phyloP scores from a whole-genome alignment of 495 filamentous ascomycete species.

The Coniosporium apollinis region DNA sequence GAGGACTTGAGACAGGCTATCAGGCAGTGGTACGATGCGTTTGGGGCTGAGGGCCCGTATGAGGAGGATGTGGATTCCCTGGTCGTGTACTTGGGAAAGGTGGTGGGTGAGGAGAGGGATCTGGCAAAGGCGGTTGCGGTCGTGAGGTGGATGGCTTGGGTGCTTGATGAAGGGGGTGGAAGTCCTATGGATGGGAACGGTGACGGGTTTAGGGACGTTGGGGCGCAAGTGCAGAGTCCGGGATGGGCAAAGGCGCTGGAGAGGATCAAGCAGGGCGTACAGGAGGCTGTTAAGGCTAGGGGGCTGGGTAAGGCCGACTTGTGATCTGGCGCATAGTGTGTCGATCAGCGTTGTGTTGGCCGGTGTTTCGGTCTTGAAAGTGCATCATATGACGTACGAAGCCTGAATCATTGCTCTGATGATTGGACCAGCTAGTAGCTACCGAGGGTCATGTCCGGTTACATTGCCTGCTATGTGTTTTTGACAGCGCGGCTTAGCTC shows the following conservation, averaged over 20 bases:
- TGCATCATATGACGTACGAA: too few relatives aligned
- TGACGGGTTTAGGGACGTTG: slow-evolving; percentile 12
- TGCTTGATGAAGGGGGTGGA: slow-evolving; percentile 37
- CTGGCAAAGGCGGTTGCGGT: slow-evolving; percentile 55
- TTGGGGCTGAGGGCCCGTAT: slow-evolving; percentile 54
- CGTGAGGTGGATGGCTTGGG: slow-evolving; percentile 54
- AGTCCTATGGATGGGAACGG: slow-evolving; percentile 17
- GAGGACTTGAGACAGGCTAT: slow-evolving; percentile 45
- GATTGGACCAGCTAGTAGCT: too few relatives aligned
- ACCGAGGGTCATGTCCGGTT: too few relatives aligned
- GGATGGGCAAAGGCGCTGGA: slow-evolving; percentile 38
- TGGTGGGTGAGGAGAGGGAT: slow-evolving; percentile 56
- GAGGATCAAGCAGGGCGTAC: slow-evolving; percentile 38
- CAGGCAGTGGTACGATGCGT: slow-evolving; percentile 48
- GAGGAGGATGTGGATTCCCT: slow-evolving; percentile 57
- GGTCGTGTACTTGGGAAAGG: slow-evolving; percentile 45
- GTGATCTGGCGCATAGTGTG: too few relatives aligned
- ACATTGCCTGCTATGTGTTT: too few relatives aligned
- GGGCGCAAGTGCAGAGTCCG: not conserved
- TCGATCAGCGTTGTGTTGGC: too few relatives aligned
- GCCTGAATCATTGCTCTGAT: too few relatives aligned
- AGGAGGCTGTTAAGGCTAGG: slow-evolving; percentile 41
- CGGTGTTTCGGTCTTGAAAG: too few relatives aligned
- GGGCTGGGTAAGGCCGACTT: slow-evolving; percentile 49
- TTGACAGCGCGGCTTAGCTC: too few relatives aligned